phyloP scores from a whole-genome alignment of 371 early-diverging fungal species.

The Apophysomyces elegans region DNA sequence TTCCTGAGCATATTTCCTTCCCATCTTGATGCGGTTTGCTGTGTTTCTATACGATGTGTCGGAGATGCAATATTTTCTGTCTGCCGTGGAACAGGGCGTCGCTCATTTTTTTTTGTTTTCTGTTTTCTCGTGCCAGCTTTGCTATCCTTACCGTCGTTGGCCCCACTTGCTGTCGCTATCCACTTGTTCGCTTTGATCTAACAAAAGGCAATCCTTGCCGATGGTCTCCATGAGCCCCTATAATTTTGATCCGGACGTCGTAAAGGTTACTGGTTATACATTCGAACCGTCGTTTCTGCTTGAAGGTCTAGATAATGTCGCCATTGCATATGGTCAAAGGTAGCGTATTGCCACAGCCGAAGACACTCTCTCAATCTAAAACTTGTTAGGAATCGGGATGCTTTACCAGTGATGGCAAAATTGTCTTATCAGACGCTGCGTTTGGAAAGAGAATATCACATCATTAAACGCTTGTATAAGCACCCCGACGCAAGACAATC shows the following conservation, averaged over 20 bases:
- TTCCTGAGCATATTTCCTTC: constrained; percentile 1
- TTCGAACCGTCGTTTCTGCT: constrained; percentile 31
- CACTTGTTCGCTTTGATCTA: not conserved
- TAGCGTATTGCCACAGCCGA: constrained; percentile 15
- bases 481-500: constrained; percentile 30
- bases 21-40: not conserved
- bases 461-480: constrained; percentile 43
- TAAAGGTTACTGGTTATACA: constrained; percentile 37
- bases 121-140: constrained; percentile 9
- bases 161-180: constrained; percentile 1
- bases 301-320: constrained; percentile 41
- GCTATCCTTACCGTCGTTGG: not conserved
- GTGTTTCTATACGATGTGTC: constrained; percentile 3
- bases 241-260: constrained; percentile 27
- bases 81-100: not conserved
- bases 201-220: constrained; percentile 5
- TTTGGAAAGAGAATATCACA: constrained; percentile 53
- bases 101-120: constrained; percentile 5
- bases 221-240: constrained; percentile 21
- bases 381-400: constrained; percentile 33
- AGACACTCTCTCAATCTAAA: not conserved
- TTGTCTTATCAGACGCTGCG: constrained; percentile 47
- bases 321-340: constrained; percentile 46
- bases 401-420: constrained; percentile 47
- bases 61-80: constrained; percentile 10